Percentiles rank a stretch among this genome's conserved stretches.
phyloP scores from a whole-genome alignment of 78 protist species.

The Cavenderia fasciculata region DNA sequence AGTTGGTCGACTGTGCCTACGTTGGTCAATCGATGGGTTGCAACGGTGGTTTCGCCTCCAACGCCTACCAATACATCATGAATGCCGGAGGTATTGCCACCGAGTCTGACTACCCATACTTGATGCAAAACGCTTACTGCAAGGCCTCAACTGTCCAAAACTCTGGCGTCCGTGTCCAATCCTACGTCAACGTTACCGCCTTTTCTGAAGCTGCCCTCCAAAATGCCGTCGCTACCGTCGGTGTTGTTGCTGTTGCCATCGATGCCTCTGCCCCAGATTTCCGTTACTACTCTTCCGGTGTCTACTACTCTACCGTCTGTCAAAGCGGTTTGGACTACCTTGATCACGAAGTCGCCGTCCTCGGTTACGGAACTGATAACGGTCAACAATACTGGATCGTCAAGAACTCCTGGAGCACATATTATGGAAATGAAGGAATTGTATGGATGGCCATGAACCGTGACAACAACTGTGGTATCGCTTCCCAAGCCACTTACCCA shows the following conservation, averaged over 20 bases:
- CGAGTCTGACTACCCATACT: slow-evolving; percentile 84
- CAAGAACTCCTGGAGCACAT: slow-evolving; percentile 81
- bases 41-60: slow-evolving; percentile 75
- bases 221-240: slow-evolving; percentile 74
- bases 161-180: slow-evolving; percentile 39
- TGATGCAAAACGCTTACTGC: slow-evolving; percentile 79
- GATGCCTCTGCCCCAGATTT: slow-evolving; percentile 79
- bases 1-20: slow-evolving; percentile 73
- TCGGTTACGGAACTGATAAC: slow-evolving; percentile 83
- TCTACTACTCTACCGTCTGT: slow-evolving; percentile 66
- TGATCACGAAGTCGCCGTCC: slow-evolving; percentile 86
- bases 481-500: slow-evolving; percentile 66
- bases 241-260: slow-evolving; percentile 84
- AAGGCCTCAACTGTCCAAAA: not conserved
- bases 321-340: slow-evolving; percentile 75
- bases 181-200: slow-evolving; percentile 76
- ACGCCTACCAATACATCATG: slow-evolving; percentile 77
- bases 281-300: slow-evolving; percentile 77
- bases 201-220: slow-evolving; percentile 60
- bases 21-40: slow-evolving; percentile 59
- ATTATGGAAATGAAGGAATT: slow-evolving; percentile 82
- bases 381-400: slow-evolving; percentile 77
- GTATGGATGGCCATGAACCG: slow-evolving; percentile 34
- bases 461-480: slow-evolving; percentile 68
- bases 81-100: slow-evolving; percentile 69